A percentile compares a stretch with the other conserved stretches of the same genome.
Conservation (phyloP, 164 flowering plant species). For the Houttuynia cordata region DNA sequence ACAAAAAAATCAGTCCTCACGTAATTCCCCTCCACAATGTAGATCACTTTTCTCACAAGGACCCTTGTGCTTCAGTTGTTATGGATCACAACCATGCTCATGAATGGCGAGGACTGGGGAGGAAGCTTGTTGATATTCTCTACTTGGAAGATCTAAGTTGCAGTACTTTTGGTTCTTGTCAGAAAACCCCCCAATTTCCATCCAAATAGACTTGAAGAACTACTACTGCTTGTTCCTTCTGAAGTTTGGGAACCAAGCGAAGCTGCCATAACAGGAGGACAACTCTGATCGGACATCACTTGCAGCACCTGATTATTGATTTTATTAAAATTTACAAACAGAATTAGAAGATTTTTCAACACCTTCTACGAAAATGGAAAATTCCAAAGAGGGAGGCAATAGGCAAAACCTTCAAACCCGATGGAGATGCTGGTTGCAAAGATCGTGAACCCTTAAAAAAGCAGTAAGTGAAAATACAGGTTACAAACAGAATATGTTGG, state of each 20-base stretch:
- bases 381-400: neutral
- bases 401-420: neutral
- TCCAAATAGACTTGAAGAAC: neutral
- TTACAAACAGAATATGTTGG: neutral
- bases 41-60: too few relatives aligned
- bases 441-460: neutral
- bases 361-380: neutral
- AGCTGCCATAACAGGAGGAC: neutral
- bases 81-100: too few relatives aligned
- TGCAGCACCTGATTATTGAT: neutral
- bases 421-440: neutral
- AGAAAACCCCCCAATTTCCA: neutral
- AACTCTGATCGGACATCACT: neutral
- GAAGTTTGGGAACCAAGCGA: neutral
- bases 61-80: too few relatives aligned
- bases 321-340: too few relatives aligned
- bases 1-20: too few relatives aligned
- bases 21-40: too few relatives aligned
- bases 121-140: too few relatives aligned
- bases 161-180: neutral
- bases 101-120: too few relatives aligned
- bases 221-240: neutral
- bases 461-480: neutral
- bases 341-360: neutral
- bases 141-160: neutral